Evolutionary conservation across 257 asterid species (phyloP), one percentile per base, ranked within the genome.

Genomic region (Nicotiana tomentosiformis): DNA sequence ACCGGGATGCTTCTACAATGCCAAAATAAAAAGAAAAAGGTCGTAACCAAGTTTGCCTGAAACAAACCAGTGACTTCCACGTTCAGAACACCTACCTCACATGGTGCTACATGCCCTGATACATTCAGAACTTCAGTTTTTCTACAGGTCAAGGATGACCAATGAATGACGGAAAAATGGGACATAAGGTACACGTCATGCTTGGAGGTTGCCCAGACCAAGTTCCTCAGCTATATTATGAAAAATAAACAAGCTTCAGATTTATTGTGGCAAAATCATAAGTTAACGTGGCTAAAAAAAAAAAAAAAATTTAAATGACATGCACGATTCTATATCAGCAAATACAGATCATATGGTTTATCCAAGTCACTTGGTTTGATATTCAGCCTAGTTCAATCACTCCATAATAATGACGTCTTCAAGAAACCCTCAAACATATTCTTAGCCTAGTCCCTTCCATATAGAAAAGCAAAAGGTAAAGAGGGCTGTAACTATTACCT

Each of bases 121-220:
- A 92, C 92, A 87, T 95, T 93, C 72, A 95, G 97, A 84, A 95
- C 92, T 93, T 95, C 97, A 33, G 89, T 84, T 85, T 94, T 91
- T 78, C 83, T 78, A 90, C 92, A 88, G 51, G 88, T 89, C 83
- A 95, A 84, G 39, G 98, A 86, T 84, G 99, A 93, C 99, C 98
- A 95, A 84, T 95, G 99, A 86, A 94, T 84, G 78, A 94, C 94
- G 76, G 97, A 93, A 85, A 90, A 95, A 86, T 92, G 96, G 33
- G 99, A 94, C 98, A 95, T 88, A 66, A 94, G 89, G 90, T 93
- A 95, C 82, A 95, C 99, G 83, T 94, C 98, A 86, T 95, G 99
- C 83, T 95, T 94, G 79, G 99, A 87, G 64, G 97, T 86, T 69
- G 98, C 97, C 99, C 99, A 95, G 10, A 95, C 97, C 93, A 94